These are phyloP conservation scores for Hanseniaspora guilliermondii DNA, from an alignment of 805 yeast species.

Conservation along the genomic window DNA sequence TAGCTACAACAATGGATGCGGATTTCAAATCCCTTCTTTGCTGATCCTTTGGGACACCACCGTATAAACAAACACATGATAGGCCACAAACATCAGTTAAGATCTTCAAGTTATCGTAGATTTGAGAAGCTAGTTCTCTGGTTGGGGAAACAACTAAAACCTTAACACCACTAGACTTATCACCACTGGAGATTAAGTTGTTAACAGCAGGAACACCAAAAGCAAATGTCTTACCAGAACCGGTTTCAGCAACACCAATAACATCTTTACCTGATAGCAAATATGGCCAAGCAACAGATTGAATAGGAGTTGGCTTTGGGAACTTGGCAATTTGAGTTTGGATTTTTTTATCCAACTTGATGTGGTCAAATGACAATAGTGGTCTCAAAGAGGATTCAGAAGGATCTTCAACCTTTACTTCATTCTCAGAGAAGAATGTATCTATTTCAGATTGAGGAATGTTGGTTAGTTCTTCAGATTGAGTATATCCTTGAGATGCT, in stretches of 20 bases:
- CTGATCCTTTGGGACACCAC: slow-evolving; percentile 93
- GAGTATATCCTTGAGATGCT: slow-evolving; percentile 26
- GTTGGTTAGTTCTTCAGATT: slow-evolving; percentile 31
- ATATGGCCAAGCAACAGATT: slow-evolving; percentile 90
- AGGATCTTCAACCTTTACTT: slow-evolving; percentile 69
- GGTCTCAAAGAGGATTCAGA: slow-evolving; percentile 46
- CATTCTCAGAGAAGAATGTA: slow-evolving; percentile 53
- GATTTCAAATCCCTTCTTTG: slow-evolving; percentile 59
- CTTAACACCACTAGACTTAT: slow-evolving; percentile 38
- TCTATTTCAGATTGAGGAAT: slow-evolving; percentile 46
- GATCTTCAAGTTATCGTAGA: slow-evolving; percentile 61
- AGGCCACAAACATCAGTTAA: slow-evolving; percentile 51
- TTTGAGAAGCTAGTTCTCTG: slow-evolving; percentile 92
- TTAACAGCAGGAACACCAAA: slow-evolving; percentile 95
- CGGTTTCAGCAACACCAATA: slow-evolving; percentile 96
- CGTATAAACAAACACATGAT: slow-evolving; percentile 76
- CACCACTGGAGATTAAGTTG: slow-evolving; percentile 35
- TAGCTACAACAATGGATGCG: slow-evolving; percentile 80
- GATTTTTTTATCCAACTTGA: slow-evolving; percentile 45
- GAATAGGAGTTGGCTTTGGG: slow-evolving; percentile 91
- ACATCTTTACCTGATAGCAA: slow-evolving; percentile 68
- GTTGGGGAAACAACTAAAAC: slow-evolving; percentile 91
- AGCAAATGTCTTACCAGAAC: slow-evolving; percentile 94
- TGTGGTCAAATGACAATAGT: slow-evolving; percentile 50
- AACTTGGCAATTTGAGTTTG: slow-evolving; percentile 53